Evolutionary conservation across 2,329 filamentous ascomycete genomes (phyloP).

Genomic region (Dichotomopilus funicola): DNA sequence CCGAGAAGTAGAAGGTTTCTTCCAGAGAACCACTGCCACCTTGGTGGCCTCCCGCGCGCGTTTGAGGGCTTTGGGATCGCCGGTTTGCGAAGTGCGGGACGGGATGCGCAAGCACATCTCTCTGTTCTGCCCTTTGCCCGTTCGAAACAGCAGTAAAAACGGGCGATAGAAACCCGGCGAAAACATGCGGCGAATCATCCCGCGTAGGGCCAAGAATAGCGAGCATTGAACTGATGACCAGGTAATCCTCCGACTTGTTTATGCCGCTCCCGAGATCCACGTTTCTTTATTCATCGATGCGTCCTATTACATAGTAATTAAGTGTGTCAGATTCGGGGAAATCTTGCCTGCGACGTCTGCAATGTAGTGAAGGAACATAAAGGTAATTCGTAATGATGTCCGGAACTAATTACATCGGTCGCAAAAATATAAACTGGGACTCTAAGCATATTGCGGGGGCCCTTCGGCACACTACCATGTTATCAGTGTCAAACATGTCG

Average conservation of each 20-base stretch:
- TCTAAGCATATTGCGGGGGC: neutral
- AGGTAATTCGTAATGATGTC: too few species aligned
- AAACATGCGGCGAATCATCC: slow-evolving; percentile 14
- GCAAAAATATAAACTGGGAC: slow-evolving; percentile 7
- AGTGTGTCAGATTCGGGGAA: slow-evolving; percentile 6
- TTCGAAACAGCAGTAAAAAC: neutral
- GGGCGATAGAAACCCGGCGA: neutral
- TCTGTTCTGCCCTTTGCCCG: slow-evolving; percentile 1
- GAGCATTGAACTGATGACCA: slow-evolving; percentile 18
- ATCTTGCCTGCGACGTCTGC: neutral
- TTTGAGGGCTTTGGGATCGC: slow-evolving; percentile 6
- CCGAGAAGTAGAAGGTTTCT: neutral
- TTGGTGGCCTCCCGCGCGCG: slow-evolving; percentile 2
- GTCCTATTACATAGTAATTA: neutral
- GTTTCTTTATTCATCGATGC: slow-evolving; percentile 13
- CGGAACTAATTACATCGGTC: slow-evolving; percentile 4
- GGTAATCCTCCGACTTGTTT: slow-evolving; percentile 13
- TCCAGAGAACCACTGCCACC: slow-evolving; percentile 7
- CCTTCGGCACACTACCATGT: neutral
- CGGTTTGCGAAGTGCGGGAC: slow-evolving; percentile 14
- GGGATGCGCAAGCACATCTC: neutral
- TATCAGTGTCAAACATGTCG: slow-evolving; percentile 10
- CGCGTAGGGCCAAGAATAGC: slow-evolving; percentile 9
- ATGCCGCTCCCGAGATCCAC: slow-evolving; percentile 18
- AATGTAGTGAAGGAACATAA: too few species aligned